These are phyloP conservation scores for Kregervanrija delftensis DNA, from an alignment of 805 yeast genomes.

Conservation along the genomic window DNA sequence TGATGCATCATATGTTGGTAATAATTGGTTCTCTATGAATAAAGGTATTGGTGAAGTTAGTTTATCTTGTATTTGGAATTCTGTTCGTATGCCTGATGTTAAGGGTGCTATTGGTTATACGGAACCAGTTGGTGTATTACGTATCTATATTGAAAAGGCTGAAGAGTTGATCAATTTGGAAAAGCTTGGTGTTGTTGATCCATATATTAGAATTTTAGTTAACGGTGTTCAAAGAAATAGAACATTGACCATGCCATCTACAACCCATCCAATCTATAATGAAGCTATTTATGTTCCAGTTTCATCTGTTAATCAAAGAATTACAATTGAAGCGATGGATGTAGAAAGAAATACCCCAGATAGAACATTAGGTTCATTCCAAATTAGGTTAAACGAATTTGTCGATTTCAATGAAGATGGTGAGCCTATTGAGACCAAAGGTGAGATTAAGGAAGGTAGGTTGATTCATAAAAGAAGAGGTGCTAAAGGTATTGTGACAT, in stretches of 20 bases:
- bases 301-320: constrained; percentile 72
- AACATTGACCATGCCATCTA: constrained; percentile 60
- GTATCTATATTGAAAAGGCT: constrained; percentile 67
- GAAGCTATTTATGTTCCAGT: constrained; percentile 78
- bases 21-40: constrained; percentile 67
- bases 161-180: constrained; percentile 77
- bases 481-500: constrained; percentile 75
- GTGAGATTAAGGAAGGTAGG: constrained; percentile 50
- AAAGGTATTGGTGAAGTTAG: constrained; percentile 68
- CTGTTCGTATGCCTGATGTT: constrained; percentile 65
- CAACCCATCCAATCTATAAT: constrained; percentile 78
- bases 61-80: constrained; percentile 73
- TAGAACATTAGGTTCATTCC: constrained; percentile 80
- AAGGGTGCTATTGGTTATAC: constrained; percentile 74
- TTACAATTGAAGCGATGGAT: constrained; percentile 90
- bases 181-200: constrained; percentile 85
- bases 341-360: constrained; percentile 74
- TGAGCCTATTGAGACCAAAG: constrained; percentile 50
- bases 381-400: constrained; percentile 58
- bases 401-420: constrained; percentile 65
- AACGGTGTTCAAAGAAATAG: constrained; percentile 74
- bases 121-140: constrained; percentile 90
- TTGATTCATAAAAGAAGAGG: constrained; percentile 65
- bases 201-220: constrained; percentile 74
- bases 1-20: constrained; percentile 72